Conservation (phyloP, 1,284 basidiomycete species). For the Fomitopsis betulina region DNA sequence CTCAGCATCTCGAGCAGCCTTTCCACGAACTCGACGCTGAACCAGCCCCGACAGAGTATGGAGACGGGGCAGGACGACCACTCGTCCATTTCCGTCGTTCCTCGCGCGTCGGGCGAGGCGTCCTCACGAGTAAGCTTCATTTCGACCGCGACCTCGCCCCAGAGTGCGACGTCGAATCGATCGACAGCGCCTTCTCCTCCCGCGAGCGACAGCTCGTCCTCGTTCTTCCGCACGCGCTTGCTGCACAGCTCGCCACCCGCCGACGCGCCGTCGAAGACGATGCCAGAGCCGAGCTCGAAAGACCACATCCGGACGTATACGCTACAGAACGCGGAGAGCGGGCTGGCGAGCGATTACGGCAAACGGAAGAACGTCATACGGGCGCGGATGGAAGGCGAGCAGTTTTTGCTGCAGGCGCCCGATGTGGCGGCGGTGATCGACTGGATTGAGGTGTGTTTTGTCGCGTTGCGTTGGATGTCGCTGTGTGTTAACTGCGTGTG, state of each 20-base stretch:
- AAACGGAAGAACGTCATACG: slow-evolving; percentile 97
- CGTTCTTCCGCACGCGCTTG: slow-evolving; percentile 16
- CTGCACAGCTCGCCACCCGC: slow-evolving; percentile 8
- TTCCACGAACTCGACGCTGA: not conserved
- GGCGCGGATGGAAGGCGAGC: slow-evolving; percentile 90
- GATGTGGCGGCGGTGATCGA: slow-evolving; percentile 86
- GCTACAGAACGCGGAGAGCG: slow-evolving; percentile 88
- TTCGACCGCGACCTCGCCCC: slow-evolving; percentile 9
- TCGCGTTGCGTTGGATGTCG: not conserved
- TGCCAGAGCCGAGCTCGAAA: slow-evolving; percentile 37
- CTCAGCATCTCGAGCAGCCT: not conserved
- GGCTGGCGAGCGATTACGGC: slow-evolving; percentile 91
- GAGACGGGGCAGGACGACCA: slow-evolving; percentile 11
- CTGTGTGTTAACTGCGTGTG: not conserved
- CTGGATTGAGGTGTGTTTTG: slow-evolving; percentile 84
- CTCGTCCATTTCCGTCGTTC: slow-evolving; percentile 10
- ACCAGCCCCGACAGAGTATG: slow-evolving; percentile 21
- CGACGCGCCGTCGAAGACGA: slow-evolving; percentile 14
- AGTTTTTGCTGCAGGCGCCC: slow-evolving; percentile 91
- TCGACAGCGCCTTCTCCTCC: slow-evolving; percentile 13
- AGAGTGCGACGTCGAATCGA: not conserved
- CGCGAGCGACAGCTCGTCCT: slow-evolving; percentile 9
- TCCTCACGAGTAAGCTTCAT: slow-evolving; percentile 12
- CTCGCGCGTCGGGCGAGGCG: slow-evolving; percentile 19
- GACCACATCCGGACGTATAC: slow-evolving; percentile 68